These are phyloP conservation scores for Liriodendron chinense DNA, from an alignment of 164 flowering plant species.

Conservation along the genomic window DNA sequence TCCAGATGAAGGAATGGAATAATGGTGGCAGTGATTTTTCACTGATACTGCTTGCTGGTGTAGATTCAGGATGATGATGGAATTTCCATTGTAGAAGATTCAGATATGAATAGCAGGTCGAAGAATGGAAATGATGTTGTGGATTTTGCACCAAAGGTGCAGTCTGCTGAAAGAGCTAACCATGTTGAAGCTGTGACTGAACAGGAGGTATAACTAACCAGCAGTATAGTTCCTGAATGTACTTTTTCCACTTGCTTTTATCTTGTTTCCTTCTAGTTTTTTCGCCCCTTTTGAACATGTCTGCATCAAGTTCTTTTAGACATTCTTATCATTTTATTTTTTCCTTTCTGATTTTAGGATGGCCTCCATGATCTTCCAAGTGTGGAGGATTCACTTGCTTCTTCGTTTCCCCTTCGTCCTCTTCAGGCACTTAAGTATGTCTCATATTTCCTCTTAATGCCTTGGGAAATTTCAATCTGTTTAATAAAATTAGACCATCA, in stretches of 20 bases:
- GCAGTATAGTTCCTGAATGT: neutral
- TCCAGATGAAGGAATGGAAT: neutral
- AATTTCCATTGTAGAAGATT: constrained; percentile 42
- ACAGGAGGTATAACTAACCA: constrained; percentile 13
- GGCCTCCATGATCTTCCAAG: constrained; percentile 47
- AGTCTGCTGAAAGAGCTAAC: constrained; percentile 34
- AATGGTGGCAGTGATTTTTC: neutral
- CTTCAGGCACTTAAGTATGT: constrained; percentile 90
- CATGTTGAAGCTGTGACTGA: constrained; percentile 30
- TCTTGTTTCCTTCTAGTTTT: neutral
- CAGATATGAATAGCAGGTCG: constrained; percentile 30
- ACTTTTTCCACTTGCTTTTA: neutral
- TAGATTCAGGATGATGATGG: constrained; percentile 78
- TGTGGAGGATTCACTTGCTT: constrained; percentile 66
- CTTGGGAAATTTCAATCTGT: neutral
- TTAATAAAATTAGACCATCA: neutral
- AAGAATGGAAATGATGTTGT: constrained; percentile 27
- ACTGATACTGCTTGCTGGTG: constrained; percentile 13
- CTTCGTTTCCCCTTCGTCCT: constrained; percentile 79
- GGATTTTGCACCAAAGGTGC: constrained; percentile 24
- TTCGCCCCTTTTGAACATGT: neutral
- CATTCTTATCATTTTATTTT: neutral
- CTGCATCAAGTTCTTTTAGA: neutral
- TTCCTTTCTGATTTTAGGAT: constrained; percentile 44
- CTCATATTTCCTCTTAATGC: constrained; percentile 5